Conservation (phyloP, 805 yeast genomes). For the Candida khao-thaluensis region DNA sequence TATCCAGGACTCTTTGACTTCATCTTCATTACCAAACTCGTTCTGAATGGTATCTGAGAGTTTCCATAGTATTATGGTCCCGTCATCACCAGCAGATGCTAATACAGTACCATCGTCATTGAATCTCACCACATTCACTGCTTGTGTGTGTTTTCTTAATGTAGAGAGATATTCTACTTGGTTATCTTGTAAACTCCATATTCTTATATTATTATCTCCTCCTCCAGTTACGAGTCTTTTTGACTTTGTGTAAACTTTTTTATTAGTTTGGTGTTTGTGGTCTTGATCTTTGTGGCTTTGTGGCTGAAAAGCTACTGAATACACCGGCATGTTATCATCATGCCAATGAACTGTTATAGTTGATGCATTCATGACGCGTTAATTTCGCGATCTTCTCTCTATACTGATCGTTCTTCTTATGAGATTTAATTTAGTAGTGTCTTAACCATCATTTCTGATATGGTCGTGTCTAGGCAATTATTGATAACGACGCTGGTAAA, state of each 20-base stretch:
- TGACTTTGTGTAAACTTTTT: too few relatives aligned
- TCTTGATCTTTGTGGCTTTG: too few relatives aligned
- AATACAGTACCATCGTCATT: constrained; percentile 64
- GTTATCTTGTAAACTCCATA: constrained; percentile 31
- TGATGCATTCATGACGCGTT: constrained; percentile 32
- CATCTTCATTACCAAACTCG: constrained; percentile 56
- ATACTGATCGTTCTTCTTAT: not conserved
- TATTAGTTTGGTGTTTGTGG: not conserved
- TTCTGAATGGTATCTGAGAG: constrained; percentile 50
- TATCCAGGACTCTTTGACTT: constrained; percentile 71
- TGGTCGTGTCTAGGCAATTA: too few relatives aligned
- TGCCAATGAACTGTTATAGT: constrained; percentile 71
- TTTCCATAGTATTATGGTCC: constrained; percentile 80
- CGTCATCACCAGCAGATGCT: constrained; percentile 96
- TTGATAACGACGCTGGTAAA: constrained; percentile 5
- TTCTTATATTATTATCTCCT: constrained; percentile 54
- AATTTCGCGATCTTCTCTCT: not conserved
- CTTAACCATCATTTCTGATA: too few relatives aligned
- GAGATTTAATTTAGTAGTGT: not conserved
- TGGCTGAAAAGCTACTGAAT: constrained; percentile 65
- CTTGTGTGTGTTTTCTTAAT: constrained; percentile 84
- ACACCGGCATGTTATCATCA: constrained; percentile 72
- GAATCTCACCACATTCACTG: constrained; percentile 88
- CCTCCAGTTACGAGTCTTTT: constrained; percentile 81
- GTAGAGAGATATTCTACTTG: constrained; percentile 84